phyloP scores from a whole-genome alignment of 352 stramenopile species.

The Phytophthora fragariaefolia region DNA sequence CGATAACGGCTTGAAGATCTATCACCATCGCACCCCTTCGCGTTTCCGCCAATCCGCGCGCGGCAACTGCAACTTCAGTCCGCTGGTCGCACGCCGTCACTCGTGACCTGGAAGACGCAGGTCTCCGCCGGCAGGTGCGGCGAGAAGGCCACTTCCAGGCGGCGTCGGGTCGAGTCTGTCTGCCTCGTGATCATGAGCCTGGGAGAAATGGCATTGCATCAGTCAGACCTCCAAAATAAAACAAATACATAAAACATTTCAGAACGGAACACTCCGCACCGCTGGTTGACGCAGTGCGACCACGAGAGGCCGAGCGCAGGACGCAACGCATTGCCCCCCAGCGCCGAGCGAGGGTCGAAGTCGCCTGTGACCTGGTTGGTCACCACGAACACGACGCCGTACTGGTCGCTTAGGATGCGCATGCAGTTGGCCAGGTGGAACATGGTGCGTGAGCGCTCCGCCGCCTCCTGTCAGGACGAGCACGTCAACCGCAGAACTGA shows the following conservation, averaged over 20 bases:
- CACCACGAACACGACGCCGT: constrained; percentile 74
- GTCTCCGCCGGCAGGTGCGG: constrained; percentile 47
- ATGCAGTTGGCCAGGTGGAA: constrained; percentile 88
- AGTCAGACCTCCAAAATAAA: too few species aligned
- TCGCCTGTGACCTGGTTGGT: constrained; percentile 87
- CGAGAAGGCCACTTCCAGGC: constrained; percentile 65
- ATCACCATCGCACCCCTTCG: constrained; percentile 28
- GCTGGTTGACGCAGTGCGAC: constrained; percentile 88
- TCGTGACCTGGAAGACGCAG: constrained; percentile 69
- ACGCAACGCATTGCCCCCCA: constrained; percentile 47
- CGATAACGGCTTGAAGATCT: constrained; percentile 13
- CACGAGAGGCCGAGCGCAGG: constrained; percentile 80
- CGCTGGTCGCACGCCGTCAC: constrained; percentile 44
- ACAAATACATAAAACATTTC: too few species aligned
- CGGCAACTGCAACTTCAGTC: constrained; percentile 25
- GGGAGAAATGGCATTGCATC: constrained; percentile 3
- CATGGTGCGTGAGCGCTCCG: constrained; percentile 75
- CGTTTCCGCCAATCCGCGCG: constrained; percentile 26
- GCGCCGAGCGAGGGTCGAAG: constrained; percentile 41
- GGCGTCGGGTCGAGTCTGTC: constrained; percentile 33
- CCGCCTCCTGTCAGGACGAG: constrained; percentile 52
- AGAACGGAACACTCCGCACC: too few species aligned
- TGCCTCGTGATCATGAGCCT: constrained; percentile 64
- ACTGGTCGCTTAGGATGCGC: constrained; percentile 82
- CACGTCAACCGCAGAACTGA: too few species aligned